Evolutionary conservation across 495 filamentous ascomycete genomes (phyloP), one percentile per base, ranked within the genome.

Genomic region (Aspergillus bertholletiae): DNA sequence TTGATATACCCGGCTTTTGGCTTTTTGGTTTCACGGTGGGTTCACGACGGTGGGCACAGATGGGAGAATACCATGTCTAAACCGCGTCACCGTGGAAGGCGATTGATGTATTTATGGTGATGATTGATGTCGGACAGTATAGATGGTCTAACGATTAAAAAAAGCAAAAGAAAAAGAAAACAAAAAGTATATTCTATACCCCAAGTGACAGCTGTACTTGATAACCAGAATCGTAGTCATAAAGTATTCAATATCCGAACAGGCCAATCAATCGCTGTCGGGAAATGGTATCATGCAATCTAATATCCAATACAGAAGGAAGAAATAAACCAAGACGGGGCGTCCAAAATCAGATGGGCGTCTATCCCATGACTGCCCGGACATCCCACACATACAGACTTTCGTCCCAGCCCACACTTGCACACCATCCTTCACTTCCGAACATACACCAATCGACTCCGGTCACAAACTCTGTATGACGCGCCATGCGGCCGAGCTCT

Each of bases 381-480:
- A 91, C 89, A 78, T 98, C 94, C 92, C 92, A 98, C 9, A 97
- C 83, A 64, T 92, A 78, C 28, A 98, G 74, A 58, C 84, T 80
- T 71, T 96, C 89, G 70, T 98, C 94, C 95, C 95, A 98, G 0
- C 90, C 90, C 7, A 85, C 86, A 64, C 86, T 94, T 9, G 94
- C 94, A 70, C 88, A 89, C 95, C 95, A 98, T 3, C 95, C 94
- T 58, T 96, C 93, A 17, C 81, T 84, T 6, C 94, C 94, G 68
- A 98, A 98, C 27, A 98, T 68, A 72, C 94, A 97, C 94, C 94
- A 98, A 65, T 97, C 94, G 9, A 97, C 89, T 17, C 94, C 94
- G n/a, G 89, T 96, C 26, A 85, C 91, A 68, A 98, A 98, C 74
- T 98, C 94, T 1, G 92, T 95, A 73, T 98, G 94, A 37, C 81